Evolutionary conservation across 371 early-diverging fungal species (phyloP).

Genomic region (Syncephalastrum contaminatum): DNA sequence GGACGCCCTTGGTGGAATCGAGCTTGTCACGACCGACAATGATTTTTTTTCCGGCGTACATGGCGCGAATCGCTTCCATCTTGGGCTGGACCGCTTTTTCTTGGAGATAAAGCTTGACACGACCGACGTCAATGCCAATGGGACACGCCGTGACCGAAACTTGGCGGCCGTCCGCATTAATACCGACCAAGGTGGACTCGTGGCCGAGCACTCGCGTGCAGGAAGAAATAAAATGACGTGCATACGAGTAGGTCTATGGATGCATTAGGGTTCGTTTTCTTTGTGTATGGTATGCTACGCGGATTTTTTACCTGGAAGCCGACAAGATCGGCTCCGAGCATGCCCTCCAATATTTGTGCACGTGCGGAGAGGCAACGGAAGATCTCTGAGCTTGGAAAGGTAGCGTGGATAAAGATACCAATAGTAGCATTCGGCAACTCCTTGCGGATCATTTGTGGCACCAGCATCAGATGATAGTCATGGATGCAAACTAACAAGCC

Average conservation of each 20-base stretch:
- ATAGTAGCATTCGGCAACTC: slow-evolving; percentile 76
- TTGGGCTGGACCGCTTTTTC: slow-evolving; percentile 62
- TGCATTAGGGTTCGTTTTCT: not conserved
- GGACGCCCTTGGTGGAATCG: slow-evolving; percentile 97
- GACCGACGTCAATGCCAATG: slow-evolving; percentile 90
- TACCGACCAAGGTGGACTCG: slow-evolving; percentile 81
- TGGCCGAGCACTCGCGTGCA: slow-evolving; percentile 87
- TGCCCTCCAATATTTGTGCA: slow-evolving; percentile 87
- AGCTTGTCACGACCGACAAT: slow-evolving; percentile 98
- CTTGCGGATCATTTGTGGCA: slow-evolving; percentile 86
- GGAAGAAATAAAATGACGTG: slow-evolving; percentile 90
- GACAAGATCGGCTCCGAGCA: slow-evolving; percentile 88
- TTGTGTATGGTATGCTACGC: not conserved
- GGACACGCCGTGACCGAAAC: slow-evolving; percentile 93
- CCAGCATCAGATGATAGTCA: slow-evolving; percentile 94
- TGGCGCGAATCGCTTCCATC: slow-evolving; percentile 73
- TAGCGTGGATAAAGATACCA: slow-evolving; percentile 96
- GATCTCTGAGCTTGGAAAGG: slow-evolving; percentile 92
- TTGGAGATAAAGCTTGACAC: slow-evolving; percentile 39
- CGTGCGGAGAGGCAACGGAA: slow-evolving; percentile 82
- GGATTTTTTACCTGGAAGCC: slow-evolving; percentile 76
- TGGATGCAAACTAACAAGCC: slow-evolving; percentile 84
- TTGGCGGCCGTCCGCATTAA: slow-evolving; percentile 66
- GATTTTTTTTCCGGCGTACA: slow-evolving; percentile 91
- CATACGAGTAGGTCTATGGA: slow-evolving; percentile 85